Evolutionary conservation across 1,284 basidiomycete species (phyloP).

Genomic region (Mycosarcoma maydis): DNA sequence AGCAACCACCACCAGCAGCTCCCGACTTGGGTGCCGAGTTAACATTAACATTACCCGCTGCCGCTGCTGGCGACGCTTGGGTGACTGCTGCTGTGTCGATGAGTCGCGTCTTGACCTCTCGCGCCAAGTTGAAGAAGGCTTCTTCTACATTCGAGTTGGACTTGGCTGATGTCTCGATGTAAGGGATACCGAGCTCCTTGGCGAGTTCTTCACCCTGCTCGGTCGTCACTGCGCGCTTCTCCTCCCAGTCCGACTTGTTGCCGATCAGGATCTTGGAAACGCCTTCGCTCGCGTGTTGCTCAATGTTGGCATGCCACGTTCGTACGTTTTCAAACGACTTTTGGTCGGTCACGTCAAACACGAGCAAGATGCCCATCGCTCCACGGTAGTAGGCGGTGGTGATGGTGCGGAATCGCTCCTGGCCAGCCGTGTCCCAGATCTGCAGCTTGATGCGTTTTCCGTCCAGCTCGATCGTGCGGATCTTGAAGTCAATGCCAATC

Average conservation of each 20-base stretch:
- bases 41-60: conserved; percentile 49
- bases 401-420: conserved; percentile 99
- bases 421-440: conserved; percentile 99
- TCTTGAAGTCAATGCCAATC: conserved; percentile 77
- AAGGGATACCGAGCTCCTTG: conserved; percentile 87
- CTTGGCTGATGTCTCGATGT: conserved; percentile 98
- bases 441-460: conserved; percentile 96
- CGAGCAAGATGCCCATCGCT: conserved; percentile 98
- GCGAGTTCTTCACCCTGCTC: conserved; percentile 80
- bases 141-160: conserved; percentile 98
- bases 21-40: conserved; percentile 44
- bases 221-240: conserved; percentile 90
- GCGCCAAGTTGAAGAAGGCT: conserved; percentile 95
- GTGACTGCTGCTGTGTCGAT: conserved; percentile 74
- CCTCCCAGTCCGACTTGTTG: conserved; percentile 98
- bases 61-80: conserved; percentile 31
- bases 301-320: conserved; percentile 98
- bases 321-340: conserved; percentile 98
- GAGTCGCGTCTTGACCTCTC: conserved; percentile 81
- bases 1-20: conserved; percentile 33
- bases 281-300: conserved; percentile 97
- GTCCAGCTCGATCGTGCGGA: conserved; percentile 94
- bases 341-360: conserved; percentile 98
- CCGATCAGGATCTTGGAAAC: conserved; percentile 99
- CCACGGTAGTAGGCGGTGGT: conserved; percentile 99